Percentiles rank a stretch among this genome's conserved stretches.
Evolutionary conservation across 2,329 filamentous ascomycete species (phyloP).

Genomic region (Venturia carpophila): DNA sequence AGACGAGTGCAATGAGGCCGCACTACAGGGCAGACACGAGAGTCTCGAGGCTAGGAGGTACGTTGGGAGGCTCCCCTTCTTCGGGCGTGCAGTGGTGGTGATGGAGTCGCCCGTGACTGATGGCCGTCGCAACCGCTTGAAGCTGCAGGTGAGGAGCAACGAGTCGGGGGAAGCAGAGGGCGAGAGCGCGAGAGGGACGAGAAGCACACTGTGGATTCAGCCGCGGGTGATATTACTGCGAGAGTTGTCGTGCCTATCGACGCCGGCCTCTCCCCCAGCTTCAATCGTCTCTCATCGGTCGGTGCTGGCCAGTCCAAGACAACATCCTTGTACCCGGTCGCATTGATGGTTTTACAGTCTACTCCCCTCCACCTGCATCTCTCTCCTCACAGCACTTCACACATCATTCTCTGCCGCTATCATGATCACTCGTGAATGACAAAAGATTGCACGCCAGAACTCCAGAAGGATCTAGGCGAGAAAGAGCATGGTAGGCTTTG

Average conservation of each 20-base stretch:
- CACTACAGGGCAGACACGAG: neutral
- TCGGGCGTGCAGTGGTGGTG: too few species aligned
- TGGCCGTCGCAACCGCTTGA: too few species aligned
- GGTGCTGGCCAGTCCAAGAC: neutral
- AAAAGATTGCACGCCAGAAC: too few species aligned
- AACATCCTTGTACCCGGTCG: neutral
- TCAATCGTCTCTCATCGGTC: neutral
- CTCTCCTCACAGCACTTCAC: neutral
- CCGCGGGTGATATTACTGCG: too few species aligned
- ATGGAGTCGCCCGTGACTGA: neutral
- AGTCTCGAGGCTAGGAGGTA: neutral
- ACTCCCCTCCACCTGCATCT: neutral
- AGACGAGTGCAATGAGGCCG: neutral
- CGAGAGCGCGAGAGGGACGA: neutral
- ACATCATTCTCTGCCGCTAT: too few species aligned
- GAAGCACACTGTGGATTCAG: neutral
- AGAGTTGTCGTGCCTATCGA: neutral
- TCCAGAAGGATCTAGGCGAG: too few species aligned
- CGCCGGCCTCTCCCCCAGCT: neutral
- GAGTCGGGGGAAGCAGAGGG: too few species aligned
- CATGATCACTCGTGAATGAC: too few species aligned
- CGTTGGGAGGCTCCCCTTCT: too few species aligned
- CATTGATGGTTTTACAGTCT: too few species aligned
- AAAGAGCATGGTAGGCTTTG: neutral
- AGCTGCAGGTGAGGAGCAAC: too few species aligned